Evolutionary conservation across 306 rosid genomes (phyloP), one percentile per base, ranked within the genome.

Genomic region (Morella rubra): DNA sequence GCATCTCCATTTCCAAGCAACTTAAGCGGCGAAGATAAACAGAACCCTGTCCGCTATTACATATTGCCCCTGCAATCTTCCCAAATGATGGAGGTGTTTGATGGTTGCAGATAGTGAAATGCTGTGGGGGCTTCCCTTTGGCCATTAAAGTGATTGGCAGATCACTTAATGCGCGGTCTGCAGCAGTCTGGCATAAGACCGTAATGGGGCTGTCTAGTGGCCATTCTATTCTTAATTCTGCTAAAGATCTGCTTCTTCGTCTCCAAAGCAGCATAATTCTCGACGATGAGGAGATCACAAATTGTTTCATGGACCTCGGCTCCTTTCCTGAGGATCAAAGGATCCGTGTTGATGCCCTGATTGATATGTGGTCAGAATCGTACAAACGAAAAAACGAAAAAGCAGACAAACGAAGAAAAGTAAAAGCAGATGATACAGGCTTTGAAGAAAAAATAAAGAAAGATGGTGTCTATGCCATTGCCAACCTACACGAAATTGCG

Each of bases 251-350:
- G 61, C 87, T 85, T 73, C 32, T 18, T 8, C 69, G 84, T 78
- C 91, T 89, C 20, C 79, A 86, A 76, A 84, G 82, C 47, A 80
- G 82, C 79, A 58, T 90, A 5, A 90, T 85, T 70, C 84, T 61
- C 5, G 75, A 70, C 64, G 77, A 83, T 37, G 32, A 81, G 5
- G 77, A 73, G 74, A 55, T 27, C 14, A 69, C 51, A 76, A 85
- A 93, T 59, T 81, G 91, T 78, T 93, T 93, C 84, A 13, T 62
- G 69, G 93, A 93, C 67, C 77, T 86, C 2, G 81, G 83, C 52
- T 77, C 81, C 11, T 83, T 86, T 72, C 89, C 84, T 0, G 81
- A 75, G 53, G 79, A 78, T 55, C 71, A 46, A 50, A 83, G 81
- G 59, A 86, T 86, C 6, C 73, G 80, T 61, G 86, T 18, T 50